Evolutionary conservation across 2,329 filamentous ascomycete species (phyloP), one percentile per base, ranked within the genome.

Genomic region (Epicoccum nigrum): DNA sequence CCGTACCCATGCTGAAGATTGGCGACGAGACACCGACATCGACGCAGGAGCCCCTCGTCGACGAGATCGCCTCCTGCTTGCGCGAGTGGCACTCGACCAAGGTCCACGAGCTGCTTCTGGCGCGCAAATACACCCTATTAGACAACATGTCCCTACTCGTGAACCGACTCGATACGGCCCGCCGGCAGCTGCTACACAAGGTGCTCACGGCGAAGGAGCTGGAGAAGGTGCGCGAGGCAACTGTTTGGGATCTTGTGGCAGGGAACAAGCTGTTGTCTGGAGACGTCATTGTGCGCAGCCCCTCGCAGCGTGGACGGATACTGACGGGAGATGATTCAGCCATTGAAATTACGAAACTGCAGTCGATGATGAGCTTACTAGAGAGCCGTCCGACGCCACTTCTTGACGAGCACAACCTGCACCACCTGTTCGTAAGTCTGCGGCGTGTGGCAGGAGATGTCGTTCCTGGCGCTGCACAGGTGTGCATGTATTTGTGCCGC

Each of bases 21-120:
- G 94, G 94, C 51, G 94, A 99, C 68, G 94, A 99, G 77, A 96
- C 92, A 2, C 90, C 92, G 1, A 96, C 91, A 0, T 97, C 92
- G 5, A 81, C 84, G 13, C 86, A 89, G 7, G 95, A 99, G 71
- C 94, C 94, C 2, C 76, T 99, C 55, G 92, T 99, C 19, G 94
- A 99, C 74, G 94, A 99, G 73, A 97, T 99, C 64, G 92, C 94
- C 12, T 97, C 92, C 3, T 99, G 94, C 71, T 77, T 99, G 57
- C 86, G 94, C 63, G 94, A 99, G 81, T 99, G 94, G 95, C 93
- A 99, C 76, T 96, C 94, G 16, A 96, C 92, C 15, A 95, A 97
- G 69, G 81, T 99, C 13, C 95, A 99, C 75, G 91, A 96, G 70
- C 81, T 97, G 19, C 82, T 99, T 1, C 83, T 99, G 7, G 86